These are phyloP conservation scores for Agrocybe chaxingu DNA, from an alignment of 768 basidiomycete genomes.

Conservation along the genomic window DNA sequence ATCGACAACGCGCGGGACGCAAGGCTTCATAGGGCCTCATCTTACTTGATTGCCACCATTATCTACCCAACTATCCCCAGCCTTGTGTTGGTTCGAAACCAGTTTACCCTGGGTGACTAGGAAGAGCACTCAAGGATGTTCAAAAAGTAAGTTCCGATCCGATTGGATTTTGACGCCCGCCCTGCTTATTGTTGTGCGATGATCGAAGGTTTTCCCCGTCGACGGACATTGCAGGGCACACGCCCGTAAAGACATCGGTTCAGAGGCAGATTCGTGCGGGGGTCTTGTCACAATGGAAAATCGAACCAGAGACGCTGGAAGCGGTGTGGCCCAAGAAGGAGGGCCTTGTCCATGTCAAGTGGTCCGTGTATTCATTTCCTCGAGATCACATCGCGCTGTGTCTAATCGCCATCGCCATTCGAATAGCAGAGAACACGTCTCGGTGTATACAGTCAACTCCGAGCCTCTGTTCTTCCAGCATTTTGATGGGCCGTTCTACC, in stretches of 20 bases:
- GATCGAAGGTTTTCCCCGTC: slow-evolving; percentile 60
- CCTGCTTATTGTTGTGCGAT: slow-evolving; percentile 8
- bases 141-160: slow-evolving; percentile 55
- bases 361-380: slow-evolving; percentile 49
- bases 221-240: slow-evolving; percentile 85
- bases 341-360: slow-evolving; percentile 87
- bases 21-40: slow-evolving; percentile 11
- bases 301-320: slow-evolving; percentile 79
- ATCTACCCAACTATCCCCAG: slow-evolving; percentile 5
- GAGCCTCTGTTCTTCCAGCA: slow-evolving; percentile 95
- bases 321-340: slow-evolving; percentile 99
- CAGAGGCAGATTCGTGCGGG: slow-evolving; percentile 84
- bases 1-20: slow-evolving; percentile 15
- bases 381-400: slow-evolving; percentile 1
- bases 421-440: slow-evolving; percentile 89
- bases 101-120: slow-evolving; percentile 1
- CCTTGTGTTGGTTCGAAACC: slow-evolving; percentile 9
- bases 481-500: slow-evolving; percentile 90
- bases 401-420: slow-evolving; percentile 20
- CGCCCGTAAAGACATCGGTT: slow-evolving; percentile 89
- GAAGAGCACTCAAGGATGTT: slow-evolving; percentile 45
- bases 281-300: slow-evolving; percentile 80
- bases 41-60: slow-evolving; percentile 10
- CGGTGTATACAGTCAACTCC: slow-evolving; percentile 84
- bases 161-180: slow-evolving; percentile 6